Evolutionary conservation across 331 rosid species (phyloP), one percentile per base, ranked within the genome.

Genomic region (Prunus yedoensis): DNA sequence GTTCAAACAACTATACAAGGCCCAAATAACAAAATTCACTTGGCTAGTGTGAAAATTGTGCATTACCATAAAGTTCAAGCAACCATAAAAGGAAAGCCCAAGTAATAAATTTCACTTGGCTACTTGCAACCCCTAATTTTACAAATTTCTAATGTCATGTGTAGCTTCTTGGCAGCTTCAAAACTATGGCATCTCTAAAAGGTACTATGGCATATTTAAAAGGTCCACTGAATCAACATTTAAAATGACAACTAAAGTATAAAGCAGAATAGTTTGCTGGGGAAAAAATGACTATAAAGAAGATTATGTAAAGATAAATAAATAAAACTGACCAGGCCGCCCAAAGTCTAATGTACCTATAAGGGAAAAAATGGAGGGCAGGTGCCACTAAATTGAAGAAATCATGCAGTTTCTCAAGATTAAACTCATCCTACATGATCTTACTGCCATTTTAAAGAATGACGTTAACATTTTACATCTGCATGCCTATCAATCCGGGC

Each of bases 121-220:
- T 23, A 65, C 47, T 38, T 27, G 56, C 57, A 30, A 66, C n/a
- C 27, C 71, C 13, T 71, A 16, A 41, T 18, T 51, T 25, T 25
- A 71, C 13, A 43, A 4, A 30, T 15, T 28, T 63, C 21, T 45
- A 66, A 4, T 27, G 14, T 8, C 25, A 14, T 27, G 23, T 23
- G 25, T 50, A n/a, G 60, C 10, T 57, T 21, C 16, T 25, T 67
- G 56, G 30, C 10, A 68, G 73, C 77, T 60, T 46, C 56, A 73
- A 27, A 45, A 45, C 43, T 9, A 72, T 58, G 66, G 8, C 43
- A 21, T 23, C 10, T 56, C 0, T 2, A 57, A 56, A 47, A 57
- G 66, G 23, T 16, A 25, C 43, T 9, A 72, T 58, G 66, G 8
- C 43, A 21, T 23, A 16, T 56, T 1, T 2, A 57, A 56, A 47